A percentile compares a stretch with the other conserved stretches of the same genome.
Evolutionary conservation across 805 yeast genomes (phyloP).

Genomic region (Sugiyamaella marilandica): DNA sequence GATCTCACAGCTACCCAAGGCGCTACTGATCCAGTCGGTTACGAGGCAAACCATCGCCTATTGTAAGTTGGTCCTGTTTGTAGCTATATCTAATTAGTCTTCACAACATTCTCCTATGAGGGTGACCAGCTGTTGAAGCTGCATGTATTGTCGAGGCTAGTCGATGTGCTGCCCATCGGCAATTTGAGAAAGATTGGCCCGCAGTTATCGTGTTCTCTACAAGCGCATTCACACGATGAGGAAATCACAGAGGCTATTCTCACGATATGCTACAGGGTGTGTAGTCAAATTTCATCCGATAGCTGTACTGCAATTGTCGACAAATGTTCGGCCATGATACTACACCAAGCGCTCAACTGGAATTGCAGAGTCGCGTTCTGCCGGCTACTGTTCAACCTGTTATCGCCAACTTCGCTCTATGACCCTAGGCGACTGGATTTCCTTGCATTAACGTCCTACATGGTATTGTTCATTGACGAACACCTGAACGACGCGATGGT

Average conservation of each 20-base stretch:
- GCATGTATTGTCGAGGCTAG: neutral
- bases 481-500: neutral
- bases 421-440: neutral
- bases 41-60: neutral
- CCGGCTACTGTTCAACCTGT: neutral
- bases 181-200: neutral
- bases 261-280: neutral
- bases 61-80: neutral
- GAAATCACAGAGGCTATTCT: neutral
- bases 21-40: neutral
- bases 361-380: neutral
- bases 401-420: neutral
- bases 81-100: neutral
- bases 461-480: neutral
- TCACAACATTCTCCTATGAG: neutral
- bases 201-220: neutral
- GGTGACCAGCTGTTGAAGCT: neutral
- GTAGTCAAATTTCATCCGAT: neutral
- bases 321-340: neutral
- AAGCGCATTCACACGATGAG: neutral
- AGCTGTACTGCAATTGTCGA: neutral
- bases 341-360: neutral
- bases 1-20: neutral
- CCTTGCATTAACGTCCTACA: neutral
- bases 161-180: neutral